These are phyloP conservation scores for Nakaseomyces kungkrabaensis DNA, from an alignment of 1,139 yeast genomes.

Conservation along the genomic window DNA sequence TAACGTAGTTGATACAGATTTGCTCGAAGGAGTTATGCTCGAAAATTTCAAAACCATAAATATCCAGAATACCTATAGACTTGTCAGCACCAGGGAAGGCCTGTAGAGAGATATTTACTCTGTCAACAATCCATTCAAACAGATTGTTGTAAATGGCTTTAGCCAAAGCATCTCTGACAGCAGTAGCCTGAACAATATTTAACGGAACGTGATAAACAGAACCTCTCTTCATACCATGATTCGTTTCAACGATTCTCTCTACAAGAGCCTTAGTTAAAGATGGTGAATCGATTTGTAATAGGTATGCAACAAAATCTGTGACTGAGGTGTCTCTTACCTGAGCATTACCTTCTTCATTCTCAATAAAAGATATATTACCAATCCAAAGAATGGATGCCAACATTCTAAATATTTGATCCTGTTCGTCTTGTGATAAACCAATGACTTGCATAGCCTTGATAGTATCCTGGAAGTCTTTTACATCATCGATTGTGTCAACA, in stretches of 20 bases:
- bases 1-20: slow-evolving; percentile 91
- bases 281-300: slow-evolving; percentile 70
- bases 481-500: slow-evolving; percentile 82
- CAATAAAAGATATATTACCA: slow-evolving; percentile 80
- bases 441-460: slow-evolving; percentile 77
- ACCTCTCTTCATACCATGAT: slow-evolving; percentile 81
- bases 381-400: slow-evolving; percentile 86
- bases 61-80: slow-evolving; percentile 91
- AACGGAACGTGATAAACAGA: slow-evolving; percentile 92
- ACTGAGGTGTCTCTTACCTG: slow-evolving; percentile 75
- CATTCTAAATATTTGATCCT: slow-evolving; percentile 80
- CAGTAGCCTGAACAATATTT: slow-evolving; percentile 83
- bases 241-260: slow-evolving; percentile 81
- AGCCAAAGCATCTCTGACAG: slow-evolving; percentile 91
- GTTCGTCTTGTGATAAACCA: slow-evolving; percentile 74
- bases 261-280: slow-evolving; percentile 58
- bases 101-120: slow-evolving; percentile 70
- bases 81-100: slow-evolving; percentile 45
- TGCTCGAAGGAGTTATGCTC: slow-evolving; percentile 96
- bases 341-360: slow-evolving; percentile 82
- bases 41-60: slow-evolving; percentile 95
- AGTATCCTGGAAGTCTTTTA: slow-evolving; percentile 69
- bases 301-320: slow-evolving; percentile 86
- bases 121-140: slow-evolving; percentile 95
- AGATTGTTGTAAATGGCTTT: slow-evolving; percentile 88